Evolutionary conservation across 2,329 filamentous ascomycete species (phyloP).

Genomic region (Neurospora crassa): DNA sequence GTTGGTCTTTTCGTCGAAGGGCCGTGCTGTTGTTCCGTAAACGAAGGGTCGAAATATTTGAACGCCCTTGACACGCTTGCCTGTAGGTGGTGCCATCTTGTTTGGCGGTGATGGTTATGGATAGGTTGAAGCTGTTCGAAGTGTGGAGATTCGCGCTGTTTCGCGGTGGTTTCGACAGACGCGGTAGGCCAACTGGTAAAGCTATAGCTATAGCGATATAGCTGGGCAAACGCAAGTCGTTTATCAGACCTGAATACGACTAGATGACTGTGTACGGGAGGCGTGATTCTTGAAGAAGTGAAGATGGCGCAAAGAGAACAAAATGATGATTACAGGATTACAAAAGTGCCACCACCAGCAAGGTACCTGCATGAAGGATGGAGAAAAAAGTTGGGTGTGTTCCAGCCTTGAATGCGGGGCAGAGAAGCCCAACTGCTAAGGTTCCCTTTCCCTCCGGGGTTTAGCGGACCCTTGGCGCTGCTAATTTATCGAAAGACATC

Average conservation of each 20-base stretch:
- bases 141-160: not conserved
- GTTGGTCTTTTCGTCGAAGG: constrained; percentile 67
- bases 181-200: not conserved
- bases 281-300: too few species aligned
- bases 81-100: constrained; percentile 50
- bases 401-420: constrained; percentile 15
- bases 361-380: not conserved
- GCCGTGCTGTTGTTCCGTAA: constrained; percentile 70
- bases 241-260: not conserved
- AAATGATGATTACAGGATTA: constrained; percentile 1
- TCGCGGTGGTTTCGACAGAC: not conserved
- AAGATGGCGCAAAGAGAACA: not conserved
- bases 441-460: not conserved
- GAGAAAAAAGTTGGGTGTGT: not conserved
- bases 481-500: not conserved
- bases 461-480: not conserved
- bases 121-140: not conserved
- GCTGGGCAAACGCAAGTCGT: not conserved
- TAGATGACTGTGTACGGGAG: not conserved
- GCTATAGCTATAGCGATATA: not conserved
- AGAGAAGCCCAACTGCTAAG: not conserved
- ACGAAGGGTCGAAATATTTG: constrained; percentile 58
- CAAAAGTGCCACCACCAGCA: not conserved
- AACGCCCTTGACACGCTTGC: constrained; percentile 56
- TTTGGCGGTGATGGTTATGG: constrained; percentile 5